Evolutionary conservation across 2,329 filamentous ascomycete genomes (phyloP).

Genomic region (Fusarium sp.): DNA sequence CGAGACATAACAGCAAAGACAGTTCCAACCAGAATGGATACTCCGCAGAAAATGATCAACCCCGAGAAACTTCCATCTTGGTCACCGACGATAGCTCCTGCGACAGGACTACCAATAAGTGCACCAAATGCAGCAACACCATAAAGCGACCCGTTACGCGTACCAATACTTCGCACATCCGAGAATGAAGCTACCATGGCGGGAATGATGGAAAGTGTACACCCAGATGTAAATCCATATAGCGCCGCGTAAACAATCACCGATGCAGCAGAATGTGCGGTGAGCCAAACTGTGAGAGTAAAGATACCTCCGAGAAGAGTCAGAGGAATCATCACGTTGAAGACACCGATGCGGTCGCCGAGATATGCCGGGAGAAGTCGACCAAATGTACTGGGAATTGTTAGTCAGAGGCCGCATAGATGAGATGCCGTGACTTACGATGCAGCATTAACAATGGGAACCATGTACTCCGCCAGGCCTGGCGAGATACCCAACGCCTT

Average conservation of each 20-base stretch:
- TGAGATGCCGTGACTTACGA: conserved; percentile 8
- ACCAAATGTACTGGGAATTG: conserved; percentile 46
- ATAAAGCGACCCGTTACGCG: conserved; percentile 58
- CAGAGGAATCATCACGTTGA: conserved; percentile 58
- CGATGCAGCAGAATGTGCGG: conserved; percentile 41
- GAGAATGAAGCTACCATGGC: conserved; percentile 61
- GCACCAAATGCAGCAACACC: conserved; percentile 26
- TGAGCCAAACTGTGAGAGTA: conserved; percentile 52
- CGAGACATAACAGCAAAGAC: not conserved
- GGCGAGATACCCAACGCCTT: conserved; percentile 44
- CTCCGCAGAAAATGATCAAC: conserved; percentile 3
- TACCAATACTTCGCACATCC: conserved; percentile 64
- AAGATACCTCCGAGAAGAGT: conserved; percentile 49
- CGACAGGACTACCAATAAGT: conserved; percentile 39
- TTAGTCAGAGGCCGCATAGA: not conserved
- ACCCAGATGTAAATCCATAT: conserved; percentile 53
- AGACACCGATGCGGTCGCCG: conserved; percentile 52
- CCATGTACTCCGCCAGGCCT: conserved; percentile 49
- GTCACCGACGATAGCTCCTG: conserved; percentile 26
- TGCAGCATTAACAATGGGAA: conserved; percentile 53
- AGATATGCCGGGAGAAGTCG: conserved; percentile 50
- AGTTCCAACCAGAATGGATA: not conserved
- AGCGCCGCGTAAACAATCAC: conserved; percentile 48
- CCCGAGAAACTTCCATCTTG: not conserved
- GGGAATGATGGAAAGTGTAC: conserved; percentile 48